phyloP scores from a whole-genome alignment of 2,329 filamentous ascomycete genomes.

The Paecilomyces niveus region DNA sequence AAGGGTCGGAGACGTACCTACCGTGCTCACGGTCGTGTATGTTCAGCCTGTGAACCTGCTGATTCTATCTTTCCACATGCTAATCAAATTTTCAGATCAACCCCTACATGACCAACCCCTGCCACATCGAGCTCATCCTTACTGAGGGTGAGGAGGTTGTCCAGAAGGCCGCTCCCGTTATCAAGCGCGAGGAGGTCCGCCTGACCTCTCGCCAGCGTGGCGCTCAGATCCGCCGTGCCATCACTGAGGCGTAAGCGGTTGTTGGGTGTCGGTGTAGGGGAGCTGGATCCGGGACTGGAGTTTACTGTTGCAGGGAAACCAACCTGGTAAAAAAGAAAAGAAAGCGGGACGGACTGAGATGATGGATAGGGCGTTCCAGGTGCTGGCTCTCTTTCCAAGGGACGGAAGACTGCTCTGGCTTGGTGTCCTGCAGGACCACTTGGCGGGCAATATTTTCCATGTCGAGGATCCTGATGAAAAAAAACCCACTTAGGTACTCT shows the following conservation, averaged over 20 bases:
- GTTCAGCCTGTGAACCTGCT: slow-evolving; percentile 36
- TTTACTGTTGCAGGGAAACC: background rate
- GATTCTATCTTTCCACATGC: slow-evolving; percentile 4
- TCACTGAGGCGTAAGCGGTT: slow-evolving; percentile 48
- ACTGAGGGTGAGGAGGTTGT: slow-evolving; percentile 96
- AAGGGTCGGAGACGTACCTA: slow-evolving; percentile 99
- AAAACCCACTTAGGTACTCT: background rate
- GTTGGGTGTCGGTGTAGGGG: slow-evolving; percentile 19
- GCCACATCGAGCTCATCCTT: slow-evolving; percentile 99
- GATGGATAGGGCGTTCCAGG: background rate
- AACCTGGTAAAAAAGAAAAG: background rate
- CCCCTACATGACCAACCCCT: slow-evolving; percentile 99
- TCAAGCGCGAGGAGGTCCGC: slow-evolving; percentile 57
- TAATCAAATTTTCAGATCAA: slow-evolving; percentile 68
- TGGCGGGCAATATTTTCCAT: background rate
- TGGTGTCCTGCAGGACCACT: background rate
- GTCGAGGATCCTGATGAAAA: background rate
- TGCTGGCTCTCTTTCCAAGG: background rate
- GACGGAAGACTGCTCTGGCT: background rate
- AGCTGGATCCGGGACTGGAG: slow-evolving; percentile 1
- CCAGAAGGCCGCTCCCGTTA: slow-evolving; percentile 68
- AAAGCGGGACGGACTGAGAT: background rate
- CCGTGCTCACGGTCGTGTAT: slow-evolving; percentile 99
- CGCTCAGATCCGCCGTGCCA: slow-evolving; percentile 53
- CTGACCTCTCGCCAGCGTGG: slow-evolving; percentile 92